Base-by-base conservation (phyloP, 306 rosid genomes). In the Cucurbita maxima region DNA sequence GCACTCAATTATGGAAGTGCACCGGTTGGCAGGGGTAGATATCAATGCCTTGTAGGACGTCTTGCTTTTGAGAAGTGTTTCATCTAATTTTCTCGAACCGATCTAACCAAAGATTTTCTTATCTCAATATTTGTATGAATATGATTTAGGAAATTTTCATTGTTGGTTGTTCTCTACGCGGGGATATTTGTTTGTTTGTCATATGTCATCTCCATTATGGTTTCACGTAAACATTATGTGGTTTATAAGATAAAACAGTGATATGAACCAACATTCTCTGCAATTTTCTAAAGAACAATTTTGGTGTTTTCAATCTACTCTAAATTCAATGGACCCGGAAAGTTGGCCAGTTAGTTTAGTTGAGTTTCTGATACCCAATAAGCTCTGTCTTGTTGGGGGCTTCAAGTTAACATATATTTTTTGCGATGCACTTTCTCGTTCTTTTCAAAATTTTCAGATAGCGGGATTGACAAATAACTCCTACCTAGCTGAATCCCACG, bases 391-490 rank as follows among this genome's bases (percentile, higher is more conserved):
- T 9, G 15, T 30, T 40, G 47, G 34, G 36, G 50, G 9, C 34
- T 64, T 64, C 53, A 64, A 41, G 53, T 64, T 15, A 12, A 45
- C 12, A 2, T 60, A 14, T 36, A 30, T 30, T 30, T 30, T 64
- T 66, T 16, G 51, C 5, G 54, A 66, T 47, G 58, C 62, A 52
- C 51, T 10, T 36, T 37, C 38, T 50, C 62, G 11, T 40, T 54
- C 51, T 54, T 59, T 58, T 19, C 11, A 15, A 43, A 19, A 10
- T 82, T 63, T 47, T 81, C 83, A 95, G 99, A 88, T 91, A 79
- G 96, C 96, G 60, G 99, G 99, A 74, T 82, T 95, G 96, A 95
- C 99, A 55, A 95, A 91, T 88, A 95, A 91, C 84, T 91, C 99
- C 73, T 84, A 81, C 84, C 83, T 70, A 58, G 80, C 84, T 25